Evolutionary conservation across 352 stramenopile species (phyloP).

Genomic region (Globisporangium apiculatum): DNA sequence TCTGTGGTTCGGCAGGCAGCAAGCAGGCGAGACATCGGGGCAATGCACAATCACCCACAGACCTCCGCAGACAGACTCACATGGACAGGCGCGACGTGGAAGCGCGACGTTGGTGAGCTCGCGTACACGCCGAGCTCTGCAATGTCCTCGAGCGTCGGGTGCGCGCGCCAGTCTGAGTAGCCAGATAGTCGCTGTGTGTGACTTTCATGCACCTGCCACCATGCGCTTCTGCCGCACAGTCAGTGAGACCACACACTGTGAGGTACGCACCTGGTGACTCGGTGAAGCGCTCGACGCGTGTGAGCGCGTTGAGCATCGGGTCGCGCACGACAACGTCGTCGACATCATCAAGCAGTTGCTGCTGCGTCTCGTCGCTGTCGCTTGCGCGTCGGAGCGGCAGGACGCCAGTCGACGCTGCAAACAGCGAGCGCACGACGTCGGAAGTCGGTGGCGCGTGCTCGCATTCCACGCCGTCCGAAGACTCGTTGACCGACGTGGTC

Average conservation of each 20-base stretch:
- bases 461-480: conserved; percentile 12
- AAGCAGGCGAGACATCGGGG: not conserved
- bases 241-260: conserved; percentile 7
- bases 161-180: conserved; percentile 6
- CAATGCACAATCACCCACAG: too few relatives aligned
- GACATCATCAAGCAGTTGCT: not conserved
- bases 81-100: conserved; percentile 2
- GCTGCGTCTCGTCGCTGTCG: not conserved
- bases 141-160: conserved; percentile 14
- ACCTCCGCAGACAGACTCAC: not conserved
- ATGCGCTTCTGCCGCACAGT: too few relatives aligned
- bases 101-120: conserved; percentile 13
- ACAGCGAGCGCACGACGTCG: conserved; percentile 9
- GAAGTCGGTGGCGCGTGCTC: not conserved
- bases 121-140: conserved; percentile 22
- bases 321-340: conserved; percentile 31
- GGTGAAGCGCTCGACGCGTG: conserved; percentile 46
- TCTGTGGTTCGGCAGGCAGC: not conserved
- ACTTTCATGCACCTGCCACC: too few relatives aligned
- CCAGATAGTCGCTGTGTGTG: too few relatives aligned
- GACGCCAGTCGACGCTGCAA: not conserved
- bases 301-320: conserved; percentile 49
- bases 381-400: not conserved
- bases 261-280: conserved; percentile 24
- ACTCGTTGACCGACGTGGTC: conserved; percentile 7